Base-by-base conservation (phyloP, 2,329 filamentous ascomycete genomes). In the Didymella glomerata region DNA sequence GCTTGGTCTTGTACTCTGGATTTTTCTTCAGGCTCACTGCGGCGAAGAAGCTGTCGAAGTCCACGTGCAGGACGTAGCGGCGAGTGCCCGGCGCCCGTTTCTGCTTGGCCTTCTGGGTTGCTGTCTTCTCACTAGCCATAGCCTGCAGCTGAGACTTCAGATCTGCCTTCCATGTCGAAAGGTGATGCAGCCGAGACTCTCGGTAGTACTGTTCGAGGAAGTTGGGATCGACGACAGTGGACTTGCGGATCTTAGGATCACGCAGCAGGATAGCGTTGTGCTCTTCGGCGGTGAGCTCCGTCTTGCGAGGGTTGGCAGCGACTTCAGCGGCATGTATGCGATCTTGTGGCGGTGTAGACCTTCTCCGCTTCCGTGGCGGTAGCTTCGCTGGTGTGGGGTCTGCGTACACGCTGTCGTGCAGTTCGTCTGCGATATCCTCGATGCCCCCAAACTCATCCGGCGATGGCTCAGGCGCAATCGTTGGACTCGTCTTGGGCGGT, bases 21-120 rank as follows among this genome's bases (percentile, higher is more conserved):
- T 88, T 83, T 53, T 88, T 90, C 68, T 93, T 92, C 18, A 90
- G 78, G 0, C 95, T 97, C 0, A 99, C 92, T 0, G 96, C 92
- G 59, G 93, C 97, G 77, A 99, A 99, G 79, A 99, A 99, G 76
- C 93, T 95, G 78, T 99, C 96, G 75, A 99, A 99, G 73, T 99
- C 95, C 28, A 99, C 92, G 70, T 99, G 95, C 72, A 99, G 86
- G 52, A 99, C 85, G 69, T 98, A 99, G 49, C 90, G 82, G 60
- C 93, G 84, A 3, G 88, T 79, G 0, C 89, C 90, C 13, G 85
- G 81, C 25, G 83, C 82, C 41, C 83, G 82, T 68, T 88, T 84
- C 57, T 80, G 80, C 82, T 66, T 80, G 6, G 63, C 74, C 68
- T 73, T 84, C 65, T 85, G 82, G 9, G 81, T 82, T 30, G 70